Evolutionary conservation across 176 grass and related monocot species (phyloP).

Genomic region (Urochloa ruziziensis): DNA sequence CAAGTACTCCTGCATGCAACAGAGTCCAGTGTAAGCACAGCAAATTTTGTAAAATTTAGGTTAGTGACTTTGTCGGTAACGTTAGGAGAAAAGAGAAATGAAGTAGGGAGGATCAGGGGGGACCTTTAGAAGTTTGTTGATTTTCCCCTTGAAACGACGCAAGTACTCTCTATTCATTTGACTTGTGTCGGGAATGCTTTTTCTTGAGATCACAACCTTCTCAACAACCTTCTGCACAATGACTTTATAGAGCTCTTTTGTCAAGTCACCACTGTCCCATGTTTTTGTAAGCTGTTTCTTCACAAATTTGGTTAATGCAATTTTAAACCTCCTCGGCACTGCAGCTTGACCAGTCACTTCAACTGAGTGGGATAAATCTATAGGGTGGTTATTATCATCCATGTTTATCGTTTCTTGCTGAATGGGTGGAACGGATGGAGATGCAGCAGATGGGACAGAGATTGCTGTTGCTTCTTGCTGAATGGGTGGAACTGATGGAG

Average conservation of each 20-base stretch:
- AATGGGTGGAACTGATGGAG: background rate
- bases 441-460: background rate
- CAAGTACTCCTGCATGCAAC: background rate
- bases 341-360: background rate
- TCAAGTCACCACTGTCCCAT: background rate
- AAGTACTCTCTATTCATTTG: background rate
- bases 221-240: background rate
- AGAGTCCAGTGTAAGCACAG: background rate
- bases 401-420: background rate
- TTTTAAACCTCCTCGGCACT: background rate
- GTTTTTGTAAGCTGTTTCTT: background rate
- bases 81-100: background rate
- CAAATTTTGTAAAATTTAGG: background rate
- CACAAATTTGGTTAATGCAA: background rate
- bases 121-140: background rate
- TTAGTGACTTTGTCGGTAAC: background rate
- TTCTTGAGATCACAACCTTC: background rate
- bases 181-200: background rate
- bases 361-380: background rate
- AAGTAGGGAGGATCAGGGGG: background rate
- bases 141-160: rapidly evolving
- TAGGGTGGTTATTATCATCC: no score
- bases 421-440: background rate
- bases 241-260: background rate
- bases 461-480: background rate